These are phyloP conservation scores for Solanum habrochaites DNA, from an alignment of 257 asterid species.

Conservation along the genomic window DNA sequence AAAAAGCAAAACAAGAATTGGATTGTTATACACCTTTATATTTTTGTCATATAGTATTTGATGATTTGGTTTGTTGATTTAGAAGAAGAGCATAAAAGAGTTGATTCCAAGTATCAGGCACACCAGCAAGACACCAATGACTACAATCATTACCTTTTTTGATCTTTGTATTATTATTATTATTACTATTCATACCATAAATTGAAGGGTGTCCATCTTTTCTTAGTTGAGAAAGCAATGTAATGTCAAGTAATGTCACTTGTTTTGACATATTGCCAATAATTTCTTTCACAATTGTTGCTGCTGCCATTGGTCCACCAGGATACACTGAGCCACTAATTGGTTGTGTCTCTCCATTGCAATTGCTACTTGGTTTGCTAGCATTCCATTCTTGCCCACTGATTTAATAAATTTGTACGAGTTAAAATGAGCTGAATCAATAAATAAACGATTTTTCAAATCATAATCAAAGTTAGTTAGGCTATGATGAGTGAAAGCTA, in stretches of 20 bases:
- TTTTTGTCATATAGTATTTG: background rate
- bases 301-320: conserved; percentile 21
- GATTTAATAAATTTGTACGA: background rate
- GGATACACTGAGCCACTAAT: conserved; percentile 21
- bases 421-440: background rate
- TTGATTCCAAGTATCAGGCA: conserved; percentile 85
- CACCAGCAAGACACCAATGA: conserved; percentile 92
- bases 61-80: background rate
- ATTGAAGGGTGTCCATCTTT: conserved; percentile 69
- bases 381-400: conserved; percentile 63
- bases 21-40: background rate
- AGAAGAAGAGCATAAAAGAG: conserved; percentile 38
- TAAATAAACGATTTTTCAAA: too few relatives aligned
- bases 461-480: background rate
- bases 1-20: background rate
- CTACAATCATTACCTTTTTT: conserved; percentile 37
- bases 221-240: conserved; percentile 48
- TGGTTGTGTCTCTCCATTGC: conserved; percentile 46
- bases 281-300: conserved; percentile 25
- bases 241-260: conserved; percentile 42
- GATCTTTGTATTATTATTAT: background rate
- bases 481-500: background rate
- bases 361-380: conserved; percentile 13
- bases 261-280: conserved; percentile 36
- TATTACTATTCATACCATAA: conserved; percentile 12